Percentiles rank a stretch among this genome's conserved stretches.
phyloP scores from a whole-genome alignment of 371 early-diverging fungal genomes.

The Dentiscutata heterogama region DNA sequence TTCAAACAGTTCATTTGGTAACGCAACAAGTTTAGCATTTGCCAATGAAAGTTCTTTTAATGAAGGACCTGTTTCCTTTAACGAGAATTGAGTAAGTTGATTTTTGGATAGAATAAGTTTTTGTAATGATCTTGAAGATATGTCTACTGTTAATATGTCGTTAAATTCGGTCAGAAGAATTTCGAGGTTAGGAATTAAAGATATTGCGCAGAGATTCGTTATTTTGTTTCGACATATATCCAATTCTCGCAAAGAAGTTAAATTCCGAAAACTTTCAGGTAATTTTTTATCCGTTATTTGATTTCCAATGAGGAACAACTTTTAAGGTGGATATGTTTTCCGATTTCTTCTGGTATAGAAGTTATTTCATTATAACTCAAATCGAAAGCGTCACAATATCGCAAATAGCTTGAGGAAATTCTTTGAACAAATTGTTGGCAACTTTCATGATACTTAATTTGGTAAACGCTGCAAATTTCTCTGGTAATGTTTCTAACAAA shows the following conservation, averaged over 20 bases:
- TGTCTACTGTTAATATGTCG: slow-evolving; percentile 61
- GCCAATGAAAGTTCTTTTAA: slow-evolving; percentile 72
- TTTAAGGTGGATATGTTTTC: slow-evolving; percentile 70
- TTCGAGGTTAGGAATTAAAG: slow-evolving; percentile 69
- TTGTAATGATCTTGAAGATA: slow-evolving; percentile 55
- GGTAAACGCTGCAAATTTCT: slow-evolving; percentile 62
- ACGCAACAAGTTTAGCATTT: slow-evolving; percentile 74
- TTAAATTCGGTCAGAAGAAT: slow-evolving; percentile 78
- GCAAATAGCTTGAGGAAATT: slow-evolving; percentile 73
- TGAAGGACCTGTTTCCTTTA: slow-evolving; percentile 48
- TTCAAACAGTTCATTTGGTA: slow-evolving; percentile 72
- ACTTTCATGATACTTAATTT: slow-evolving; percentile 74
- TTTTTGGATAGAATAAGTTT: slow-evolving; percentile 64
- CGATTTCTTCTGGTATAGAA: slow-evolving; percentile 77
- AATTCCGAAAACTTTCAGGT: slow-evolving; percentile 69
- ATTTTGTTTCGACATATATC: slow-evolving; percentile 82
- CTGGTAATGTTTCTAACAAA: slow-evolving; percentile 70
- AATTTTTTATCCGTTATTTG: slow-evolving; percentile 74
- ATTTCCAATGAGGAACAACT: slow-evolving; percentile 81
- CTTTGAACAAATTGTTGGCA: slow-evolving; percentile 82
- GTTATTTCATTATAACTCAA: slow-evolving; percentile 87
- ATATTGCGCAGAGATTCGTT: slow-evolving; percentile 69
- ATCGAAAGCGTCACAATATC: slow-evolving; percentile 74
- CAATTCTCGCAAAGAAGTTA: slow-evolving; percentile 75
- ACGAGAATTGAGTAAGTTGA: slow-evolving; percentile 64